Base-by-base conservation (phyloP, 2,329 filamentous ascomycete species). In the Aspergillus spinulosporus region DNA sequence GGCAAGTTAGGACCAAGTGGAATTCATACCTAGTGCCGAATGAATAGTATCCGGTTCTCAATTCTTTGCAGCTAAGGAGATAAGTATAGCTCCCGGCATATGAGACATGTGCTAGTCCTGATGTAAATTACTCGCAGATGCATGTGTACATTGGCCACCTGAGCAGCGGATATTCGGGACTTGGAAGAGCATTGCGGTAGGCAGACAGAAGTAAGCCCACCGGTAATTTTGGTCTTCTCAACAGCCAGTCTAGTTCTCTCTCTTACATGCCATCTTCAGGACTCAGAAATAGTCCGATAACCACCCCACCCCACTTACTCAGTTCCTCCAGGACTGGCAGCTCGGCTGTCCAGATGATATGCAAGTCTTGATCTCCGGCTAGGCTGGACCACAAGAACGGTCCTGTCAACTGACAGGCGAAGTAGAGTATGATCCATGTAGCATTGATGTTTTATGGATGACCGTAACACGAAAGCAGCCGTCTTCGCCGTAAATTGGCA, bases 391-490 rank as follows among this genome's bases (percentile, higher is more conserved):
- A 51, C 37, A 47, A 29, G 40, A 49, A 31, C 28, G 36, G 12
- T 47, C 44, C 45, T 45, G 28, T 52, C 49, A 54, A 50, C 45
- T 56, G 34, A 31, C 29, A 14, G 37, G 32, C 28, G 21, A 45
- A 29, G 32, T 34, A 51, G 49, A 56, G 58, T 52, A 52, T 57
- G 40, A 47, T 12, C 34, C 34, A 37, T 58, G 58, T 59, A 59
- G 60, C 50, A 61, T 61, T 49, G 48, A 44, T 45, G 60, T 61
- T 49, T 54, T 21, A 21, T 52, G 58, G 55, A 46, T 31, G 49
- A 40, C 52, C 56, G 60, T 62, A 48, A 62, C 60, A 57, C 57
- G 34, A 57, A 52, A 36, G 44, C 31, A 42, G 44, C 45, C 31
- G 32, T 28, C 32, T 46, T 48, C 36, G 45, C 31, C 48, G 45